Percentiles rank a stretch among this genome's conserved stretches.
These are phyloP conservation scores for Rubia tinctorum DNA, from an alignment of 305 asterid species.

Conservation along the genomic window DNA sequence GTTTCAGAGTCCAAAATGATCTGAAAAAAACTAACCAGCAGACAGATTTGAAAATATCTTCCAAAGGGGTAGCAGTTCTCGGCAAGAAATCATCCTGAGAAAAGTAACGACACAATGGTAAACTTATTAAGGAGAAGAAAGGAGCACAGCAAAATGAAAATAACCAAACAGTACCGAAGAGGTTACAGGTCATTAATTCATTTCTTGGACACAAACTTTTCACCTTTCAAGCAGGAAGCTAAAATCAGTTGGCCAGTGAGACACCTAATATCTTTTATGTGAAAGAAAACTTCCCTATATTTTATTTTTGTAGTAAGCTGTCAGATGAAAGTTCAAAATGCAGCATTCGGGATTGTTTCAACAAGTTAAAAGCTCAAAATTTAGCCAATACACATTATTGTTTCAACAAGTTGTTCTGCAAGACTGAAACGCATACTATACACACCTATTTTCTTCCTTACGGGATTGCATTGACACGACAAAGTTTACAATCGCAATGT, in stretches of 20 bases:
- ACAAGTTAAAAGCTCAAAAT: no score
- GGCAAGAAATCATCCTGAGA: constrained; percentile 94
- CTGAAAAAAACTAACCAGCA: constrained; percentile 63
- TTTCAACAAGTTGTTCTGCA: not conserved
- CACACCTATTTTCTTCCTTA: not conserved
- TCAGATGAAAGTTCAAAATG: not conserved
- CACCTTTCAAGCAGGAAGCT: not conserved
- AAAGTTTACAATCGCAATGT: not conserved
- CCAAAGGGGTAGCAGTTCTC: constrained; percentile 90
- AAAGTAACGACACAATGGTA: not conserved
- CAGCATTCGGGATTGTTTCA: not conserved
- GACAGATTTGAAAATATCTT: constrained; percentile 85
- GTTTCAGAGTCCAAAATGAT: constrained; percentile 17
- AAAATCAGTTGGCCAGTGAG: not conserved
- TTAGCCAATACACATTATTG: not conserved
- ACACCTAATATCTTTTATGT: no score
- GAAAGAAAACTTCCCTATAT: no score
- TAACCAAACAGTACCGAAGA: not conserved
- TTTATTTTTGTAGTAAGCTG: not conserved
- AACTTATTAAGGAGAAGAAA: not conserved
- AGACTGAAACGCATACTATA: not conserved
- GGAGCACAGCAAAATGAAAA: not conserved
- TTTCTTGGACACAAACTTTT: not conserved
- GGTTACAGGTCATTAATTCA: not conserved
- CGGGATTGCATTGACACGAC: not conserved